A percentile compares a stretch with the other conserved stretches of the same genome.
Evolutionary conservation across 2,329 filamentous ascomycete genomes (phyloP).

Genomic region (Fusarium multiceps): DNA sequence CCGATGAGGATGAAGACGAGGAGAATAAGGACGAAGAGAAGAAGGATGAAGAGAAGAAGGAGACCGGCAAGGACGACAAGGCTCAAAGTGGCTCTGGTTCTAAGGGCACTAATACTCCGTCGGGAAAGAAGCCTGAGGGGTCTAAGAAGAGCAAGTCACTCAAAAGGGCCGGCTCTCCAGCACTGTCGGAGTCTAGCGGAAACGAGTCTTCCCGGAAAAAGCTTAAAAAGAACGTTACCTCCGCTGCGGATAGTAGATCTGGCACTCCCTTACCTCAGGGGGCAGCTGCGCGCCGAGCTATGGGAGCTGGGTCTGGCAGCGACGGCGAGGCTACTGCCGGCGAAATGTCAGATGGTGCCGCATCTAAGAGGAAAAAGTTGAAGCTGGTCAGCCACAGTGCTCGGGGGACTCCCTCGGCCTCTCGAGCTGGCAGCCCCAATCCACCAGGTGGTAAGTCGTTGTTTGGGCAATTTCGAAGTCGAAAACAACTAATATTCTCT

Average conservation of each 20-base stretch:
- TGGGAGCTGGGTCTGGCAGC: constrained; percentile 70
- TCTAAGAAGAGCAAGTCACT: constrained; percentile 70
- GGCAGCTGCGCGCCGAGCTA: constrained; percentile 53
- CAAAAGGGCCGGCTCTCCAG: constrained; percentile 88
- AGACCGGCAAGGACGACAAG: constrained; percentile 62
- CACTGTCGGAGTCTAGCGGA: constrained; percentile 89
- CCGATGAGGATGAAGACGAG: constrained; percentile 53
- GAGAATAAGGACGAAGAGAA: constrained; percentile 55
- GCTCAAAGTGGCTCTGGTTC: constrained; percentile 66
- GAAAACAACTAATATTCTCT: constrained; percentile 18
- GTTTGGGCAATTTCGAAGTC: not conserved
- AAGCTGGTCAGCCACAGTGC: constrained; percentile 62
- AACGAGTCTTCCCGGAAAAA: constrained; percentile 88
- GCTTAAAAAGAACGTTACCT: constrained; percentile 71
- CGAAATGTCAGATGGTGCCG: constrained; percentile 70
- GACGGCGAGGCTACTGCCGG: constrained; percentile 79
- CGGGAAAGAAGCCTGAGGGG: constrained; percentile 58
- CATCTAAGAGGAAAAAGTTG: constrained; percentile 64
- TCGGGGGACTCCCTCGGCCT: constrained; percentile 66
- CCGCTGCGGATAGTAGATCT: constrained; percentile 64
- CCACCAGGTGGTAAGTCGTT: constrained; percentile 55
- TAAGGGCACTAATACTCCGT: constrained; percentile 73
- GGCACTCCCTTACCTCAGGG: constrained; percentile 63
- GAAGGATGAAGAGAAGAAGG: constrained; percentile 59
- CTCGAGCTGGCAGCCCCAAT: constrained; percentile 70